Base-by-base conservation (phyloP, 345 rosid species). In the Rhizophora mangle region DNA sequence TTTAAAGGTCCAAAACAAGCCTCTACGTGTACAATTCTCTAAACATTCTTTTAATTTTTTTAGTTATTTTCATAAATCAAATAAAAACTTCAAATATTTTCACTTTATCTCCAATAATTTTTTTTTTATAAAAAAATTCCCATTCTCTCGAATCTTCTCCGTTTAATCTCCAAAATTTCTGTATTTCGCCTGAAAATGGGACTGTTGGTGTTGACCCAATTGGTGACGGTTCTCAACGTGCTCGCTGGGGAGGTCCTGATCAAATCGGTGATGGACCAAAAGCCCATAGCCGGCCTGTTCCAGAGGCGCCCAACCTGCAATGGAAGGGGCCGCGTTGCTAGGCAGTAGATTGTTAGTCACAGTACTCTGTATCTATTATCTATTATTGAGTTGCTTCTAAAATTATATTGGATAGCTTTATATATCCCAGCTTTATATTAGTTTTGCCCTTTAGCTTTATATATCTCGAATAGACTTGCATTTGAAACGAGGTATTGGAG, bases 271-370 rank as follows among this genome's bases (percentile, higher is more conserved):
- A 78, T 94, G 85, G 92, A 88, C 74, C 88, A 86, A 80, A 88
- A 89, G 22, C 91, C 98, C 74, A 91, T 91, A 97, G 90, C 95
- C 22, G 95, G 97, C 1, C 87, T 80, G 2, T 85, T 86, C 73
- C 80, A 75, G 29, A 81, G 90, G 54, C 89, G 97, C 72, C 76
- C 87, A 2, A 78, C 85, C n/a, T 91, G 98, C 80, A 89, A 91
- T 78, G 97, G 98, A 0, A 85, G 96, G 20, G 97, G 98, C 54
- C 85, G 91, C 64, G 89, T 68, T 62, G 29, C 18, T n/a, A 65
- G 62, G 21, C 21, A 52, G 74, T 57, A 67, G 22, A 46, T 39
- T 22, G 55, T 61, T 37, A 15, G 26, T 24, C 59, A 54, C 13
- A 8, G 24, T 53, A 51, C 68, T 39, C 46, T 59, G 24, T 46